These are phyloP conservation scores for Henckelia pumila DNA, from an alignment of 257 asterid genomes.

Conservation along the genomic window DNA sequence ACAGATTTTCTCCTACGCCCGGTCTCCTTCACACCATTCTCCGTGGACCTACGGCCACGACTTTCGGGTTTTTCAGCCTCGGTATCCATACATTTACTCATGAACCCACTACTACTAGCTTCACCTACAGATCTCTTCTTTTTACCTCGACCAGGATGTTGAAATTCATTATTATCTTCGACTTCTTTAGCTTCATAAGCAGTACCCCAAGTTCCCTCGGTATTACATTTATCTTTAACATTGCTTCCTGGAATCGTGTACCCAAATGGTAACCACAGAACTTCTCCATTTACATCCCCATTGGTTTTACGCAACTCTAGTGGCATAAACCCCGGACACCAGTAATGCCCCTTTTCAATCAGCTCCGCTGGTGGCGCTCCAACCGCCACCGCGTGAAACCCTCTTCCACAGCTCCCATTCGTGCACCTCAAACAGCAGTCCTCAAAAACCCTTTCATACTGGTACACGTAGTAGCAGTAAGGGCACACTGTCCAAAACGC, in stretches of 20 bases:
- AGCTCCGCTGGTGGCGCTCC: constrained; percentile 38
- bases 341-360: constrained; percentile 46
- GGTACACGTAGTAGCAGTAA: constrained; percentile 51
- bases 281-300: constrained; percentile 19
- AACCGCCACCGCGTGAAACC: constrained; percentile 43
- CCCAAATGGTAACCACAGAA: constrained; percentile 43
- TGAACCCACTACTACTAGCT: not conserved
- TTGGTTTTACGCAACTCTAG: constrained; percentile 6
- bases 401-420: constrained; percentile 46
- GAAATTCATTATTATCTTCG: not conserved
- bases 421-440: constrained; percentile 52
- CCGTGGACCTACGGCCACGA: not conserved
- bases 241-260: not conserved
- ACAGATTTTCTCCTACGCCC: constrained; percentile 39
- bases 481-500: constrained; percentile 74
- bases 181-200: constrained; percentile 28
- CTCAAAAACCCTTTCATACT: constrained; percentile 39
- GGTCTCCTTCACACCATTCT: constrained; percentile 13
- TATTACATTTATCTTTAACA: constrained; percentile 17
- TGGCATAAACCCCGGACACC: constrained; percentile 43
- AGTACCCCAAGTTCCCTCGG: constrained; percentile 14
- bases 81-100: not conserved
- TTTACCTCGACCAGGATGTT: constrained; percentile 8
- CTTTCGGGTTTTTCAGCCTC: not conserved
- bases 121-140: constrained; percentile 13